Evolutionary conservation across 495 filamentous ascomycete species (phyloP), one percentile per base, ranked within the genome.

Genomic region (Trichocladium antarcticum): DNA sequence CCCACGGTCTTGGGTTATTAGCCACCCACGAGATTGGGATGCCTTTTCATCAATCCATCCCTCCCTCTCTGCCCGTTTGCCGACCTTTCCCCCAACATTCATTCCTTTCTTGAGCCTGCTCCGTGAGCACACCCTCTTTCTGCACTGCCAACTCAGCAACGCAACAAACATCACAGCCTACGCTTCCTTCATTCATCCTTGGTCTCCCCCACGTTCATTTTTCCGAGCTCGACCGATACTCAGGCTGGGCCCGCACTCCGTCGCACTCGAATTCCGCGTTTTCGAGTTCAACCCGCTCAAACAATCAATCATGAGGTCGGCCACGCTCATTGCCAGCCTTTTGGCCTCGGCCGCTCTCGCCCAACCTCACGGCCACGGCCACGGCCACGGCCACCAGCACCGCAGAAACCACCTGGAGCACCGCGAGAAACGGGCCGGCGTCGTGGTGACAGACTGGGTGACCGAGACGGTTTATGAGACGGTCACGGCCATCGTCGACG

Each of bases 401-500:
- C 65, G 58, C 49, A 45, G 50, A 37, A 53, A 47, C 35, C 50
- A 45, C n/a, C 63, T 59, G 32, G 57, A 61, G 28, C 59, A 43
- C 21, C 54, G 70, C 44, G 54, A 65, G 29, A 68, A 72, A 55
- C 68, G 68, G n/a, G n/a, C n/a, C n/a, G n/a, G n/a, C 22, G 65
- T 42, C 42, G 52, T 73, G 35, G 66, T 72, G 44, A 75, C 72
- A 9, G 61, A 69, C 20, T 75, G 68, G 55, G 68, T 72, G 39
- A 71, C 60, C 40, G 71, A 72, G 46, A 73, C 65, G 16, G 68
- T 74, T 42, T 66, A 57, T 56, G 61, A 75, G 56, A 62, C 68
- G n/a, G 66, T 71, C n/a, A 75, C 71, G 31, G 62, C 67, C 52
- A 29, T 71, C 42, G 59, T 73, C 36, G 69, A 70, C 42, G 64